Evolutionary conservation across 179 eudicot species (phyloP).

Genomic region (Heliamphora pulchella): DNA sequence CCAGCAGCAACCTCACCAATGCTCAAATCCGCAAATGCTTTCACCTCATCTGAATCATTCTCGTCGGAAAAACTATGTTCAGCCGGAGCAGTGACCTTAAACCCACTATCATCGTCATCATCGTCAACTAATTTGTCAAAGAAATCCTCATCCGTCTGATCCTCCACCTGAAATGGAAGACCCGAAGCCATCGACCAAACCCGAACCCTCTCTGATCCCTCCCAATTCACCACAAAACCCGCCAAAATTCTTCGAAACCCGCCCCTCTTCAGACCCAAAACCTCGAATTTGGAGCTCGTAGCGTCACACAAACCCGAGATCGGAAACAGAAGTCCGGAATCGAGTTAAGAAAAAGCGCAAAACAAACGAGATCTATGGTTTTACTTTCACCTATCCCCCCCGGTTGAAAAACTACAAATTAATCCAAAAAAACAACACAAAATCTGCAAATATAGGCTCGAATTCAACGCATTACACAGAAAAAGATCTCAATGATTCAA

Average conservation of each 20-base stretch:
- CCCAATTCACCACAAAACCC: conserved; percentile 11
- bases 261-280: conserved; percentile 9
- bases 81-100: conserved; percentile 12
- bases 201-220: conserved; percentile 24
- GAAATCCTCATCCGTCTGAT: conserved; percentile 88
- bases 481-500: background rate
- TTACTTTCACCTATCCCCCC: background rate
- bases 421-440: background rate
- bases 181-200: conserved; percentile 50
- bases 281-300: conserved; percentile 11
- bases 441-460: conserved; percentile 3
- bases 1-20: conserved; percentile 25
- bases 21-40: conserved; percentile 48
- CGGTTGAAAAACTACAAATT: background rate
- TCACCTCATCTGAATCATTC: conserved; percentile 52
- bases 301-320: conserved; percentile 13
- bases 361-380: conserved; percentile 29
- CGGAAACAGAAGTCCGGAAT: conserved; percentile 2
- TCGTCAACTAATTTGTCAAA: conserved; percentile 71
- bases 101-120: conserved; percentile 64
- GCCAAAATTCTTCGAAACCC: conserved; percentile 6
- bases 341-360: conserved; percentile 3
- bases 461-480: background rate
- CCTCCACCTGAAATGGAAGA: conserved; percentile 80
- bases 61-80: conserved; percentile 22